A percentile compares a stretch with the other conserved stretches of the same genome.
phyloP scores from a whole-genome alignment of 371 early-diverging fungal species.

The Scutellospora calospora region DNA sequence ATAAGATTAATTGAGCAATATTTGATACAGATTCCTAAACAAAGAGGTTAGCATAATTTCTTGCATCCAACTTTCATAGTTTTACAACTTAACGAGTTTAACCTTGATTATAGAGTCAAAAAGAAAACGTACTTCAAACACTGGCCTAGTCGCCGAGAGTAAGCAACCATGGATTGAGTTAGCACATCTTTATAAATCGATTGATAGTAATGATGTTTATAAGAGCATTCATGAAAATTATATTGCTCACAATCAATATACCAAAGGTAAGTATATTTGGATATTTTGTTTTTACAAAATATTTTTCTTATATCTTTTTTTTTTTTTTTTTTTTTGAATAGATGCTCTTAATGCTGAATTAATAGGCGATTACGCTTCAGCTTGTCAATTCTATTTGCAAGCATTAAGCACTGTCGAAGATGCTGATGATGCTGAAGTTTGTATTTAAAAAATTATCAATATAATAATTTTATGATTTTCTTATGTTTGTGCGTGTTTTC shows the following conservation, averaged over 20 bases:
- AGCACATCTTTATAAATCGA: slow-evolving; percentile 18
- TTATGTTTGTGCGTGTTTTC: not conserved
- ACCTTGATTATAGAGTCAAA: not conserved
- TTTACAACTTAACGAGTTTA: no score
- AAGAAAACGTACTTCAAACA: not conserved
- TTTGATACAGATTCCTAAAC: not conserved
- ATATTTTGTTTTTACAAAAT: not conserved
- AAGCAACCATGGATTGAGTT: slow-evolving; percentile 14
- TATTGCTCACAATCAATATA: slow-evolving; percentile 12
- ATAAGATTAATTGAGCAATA: slow-evolving; percentile 12
- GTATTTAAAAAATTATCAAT: not conserved
- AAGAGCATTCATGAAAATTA: slow-evolving; percentile 20
- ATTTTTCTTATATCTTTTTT: not conserved
- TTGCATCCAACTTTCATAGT: not conserved
- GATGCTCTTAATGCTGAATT: slow-evolving; percentile 26
- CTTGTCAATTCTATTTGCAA: not conserved
- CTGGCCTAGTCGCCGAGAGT: not conserved
- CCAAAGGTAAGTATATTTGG: not conserved
- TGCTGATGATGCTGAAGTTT: slow-evolving; percentile 24
- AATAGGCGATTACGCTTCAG: slow-evolving; percentile 10
- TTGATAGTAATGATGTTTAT: slow-evolving; percentile 24
- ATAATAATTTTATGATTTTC: not conserved
- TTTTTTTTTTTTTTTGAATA: not conserved
- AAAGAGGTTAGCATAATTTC: not conserved
- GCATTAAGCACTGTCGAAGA: not conserved